Base-by-base conservation (phyloP, 2,329 filamentous ascomycete species). In the Ascochyta rabiei region DNA sequence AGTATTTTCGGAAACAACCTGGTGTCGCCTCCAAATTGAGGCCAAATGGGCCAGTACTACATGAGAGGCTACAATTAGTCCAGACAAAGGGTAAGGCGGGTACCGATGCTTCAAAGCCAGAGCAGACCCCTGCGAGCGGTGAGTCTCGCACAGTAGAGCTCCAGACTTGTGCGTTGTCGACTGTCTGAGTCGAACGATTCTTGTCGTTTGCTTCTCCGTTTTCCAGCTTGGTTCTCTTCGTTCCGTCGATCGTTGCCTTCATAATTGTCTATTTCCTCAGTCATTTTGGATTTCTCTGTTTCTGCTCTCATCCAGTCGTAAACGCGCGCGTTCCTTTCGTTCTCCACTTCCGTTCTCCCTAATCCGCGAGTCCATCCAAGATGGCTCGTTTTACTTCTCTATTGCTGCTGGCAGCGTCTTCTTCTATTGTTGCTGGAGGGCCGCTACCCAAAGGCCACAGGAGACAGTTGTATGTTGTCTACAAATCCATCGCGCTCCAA, bases 391-490 rank as follows among this genome's bases (percentile, higher is more conserved):
- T 64, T 59, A 54, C 40, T 39, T 55, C 47, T 10, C 15, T 69
- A 28, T 63, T 68, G 72, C 72, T 75, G 72, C 72, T 76, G 70
- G 73, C 73, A 73, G 72, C 72, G 43, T 70, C 38, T 50, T 70
- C 57, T 38, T 62, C 61, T 48, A 53, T 56, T 13, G 61, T 66
- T 61, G 62, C 67, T 26, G 69, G 69, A 48, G 72, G 74, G 12
- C 74, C 74, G 21, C 62, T 76, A 35, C 74, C 72, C 12, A 63
- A 52, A 31, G 52, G 61, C 39, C 57, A 66, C 44, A 65, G 57
- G 53, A 68, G 62, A 53, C 61, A 64, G 35, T 49, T 70, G 72
- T 73, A 61, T 64, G 72, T 60, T 19, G 3, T 38, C 31, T 16
- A n/a, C 10, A 3, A 8, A 6, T 44, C n/a, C 23, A 21, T 28